Percentiles rank a stretch among this genome's conserved stretches.
Conservation (phyloP, 495 filamentous ascomycete species). For the Hyaloscypha variabilis region DNA sequence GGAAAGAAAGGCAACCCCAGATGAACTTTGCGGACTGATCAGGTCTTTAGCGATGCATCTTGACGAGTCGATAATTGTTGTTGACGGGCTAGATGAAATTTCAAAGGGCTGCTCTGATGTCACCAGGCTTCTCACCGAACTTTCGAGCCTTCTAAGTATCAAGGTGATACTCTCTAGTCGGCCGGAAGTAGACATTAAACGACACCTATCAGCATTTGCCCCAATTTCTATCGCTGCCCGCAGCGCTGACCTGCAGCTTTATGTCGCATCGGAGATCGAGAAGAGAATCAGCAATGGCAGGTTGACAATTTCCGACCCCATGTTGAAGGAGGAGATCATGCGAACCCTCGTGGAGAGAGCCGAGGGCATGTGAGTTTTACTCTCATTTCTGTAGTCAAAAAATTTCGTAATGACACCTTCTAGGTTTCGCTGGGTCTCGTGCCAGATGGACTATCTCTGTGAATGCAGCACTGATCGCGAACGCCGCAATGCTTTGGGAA, state of each 20-base stretch:
- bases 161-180: conserved; percentile 34
- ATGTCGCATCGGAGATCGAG: conserved; percentile 40
- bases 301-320: conserved; percentile 29
- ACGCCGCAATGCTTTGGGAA: conserved; percentile 34
- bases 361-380: conserved; percentile 34
- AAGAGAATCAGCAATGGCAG: conserved; percentile 23
- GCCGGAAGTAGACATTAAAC: conserved; percentile 29
- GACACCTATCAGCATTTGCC: conserved; percentile 27
- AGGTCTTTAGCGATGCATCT: conserved; percentile 27
- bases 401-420: not conserved
- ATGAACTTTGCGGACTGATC: conserved; percentile 27
- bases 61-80: conserved; percentile 30
- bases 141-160: conserved; percentile 20
- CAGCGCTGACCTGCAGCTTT: conserved; percentile 37
- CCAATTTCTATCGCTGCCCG: conserved; percentile 35
- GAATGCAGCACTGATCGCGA: conserved; percentile 35
- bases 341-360: conserved; percentile 33
- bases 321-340: conserved; percentile 39
- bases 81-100: conserved; percentile 39
- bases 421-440: conserved; percentile 47
- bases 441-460: conserved; percentile 43
- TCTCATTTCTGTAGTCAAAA: not conserved
- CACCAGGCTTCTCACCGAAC: conserved; percentile 13
- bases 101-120: conserved; percentile 21
- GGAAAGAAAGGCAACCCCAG: not conserved